Evolutionary conservation across 1,284 basidiomycete species (phyloP), one percentile per base, ranked within the genome.

Genomic region (Cerioporus squamosus): DNA sequence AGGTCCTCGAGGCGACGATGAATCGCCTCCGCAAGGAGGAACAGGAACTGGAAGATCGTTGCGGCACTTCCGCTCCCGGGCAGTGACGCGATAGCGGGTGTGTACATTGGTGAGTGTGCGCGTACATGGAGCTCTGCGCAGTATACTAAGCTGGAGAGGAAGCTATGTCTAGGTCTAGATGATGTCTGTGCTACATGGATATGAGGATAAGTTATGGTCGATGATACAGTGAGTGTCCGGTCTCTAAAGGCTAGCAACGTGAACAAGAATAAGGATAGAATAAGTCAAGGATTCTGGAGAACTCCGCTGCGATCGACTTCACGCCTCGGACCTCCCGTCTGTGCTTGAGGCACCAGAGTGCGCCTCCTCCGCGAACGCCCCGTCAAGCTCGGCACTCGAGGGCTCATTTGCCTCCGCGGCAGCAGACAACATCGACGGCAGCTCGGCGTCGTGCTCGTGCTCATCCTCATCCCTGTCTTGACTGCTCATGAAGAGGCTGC

Each of bases 41-140:
- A 52, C 83, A 89, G 64, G 86, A 90, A 62, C 70, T 90, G n/a
- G 90, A 91, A 69, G 76, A 83, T 53, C 83, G 81, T 51, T 91
- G 89, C 73, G 88, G 88, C 20, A 90, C 87, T 3, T 53, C 58
- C 23, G 57, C 47, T 26, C 57, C 9, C 18, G 17, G 8, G 14
- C 22, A 20, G n/a, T 44, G 15, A 22, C 6, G 23, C 36, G 20
- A 22, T n/a, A 4, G 7, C 6, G 40, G n/a, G 1, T 42, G 17
- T 42, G 7, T 10, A 18, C n/a, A 42, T 42, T 42, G 40, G 33
- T n/a, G n/a, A 42, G 20, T 42, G 40, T 42, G 40, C 40, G n/a
- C n/a, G 42, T 24, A 46, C 17, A 46, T 6, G 17, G 15, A 24
- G 26, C 10, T 14, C n/a, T 17, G 42, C 6, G 22, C 17, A 33